These are phyloP conservation scores for Macrophomina tecta DNA, from an alignment of 2,329 filamentous ascomycete species.

Conservation along the genomic window DNA sequence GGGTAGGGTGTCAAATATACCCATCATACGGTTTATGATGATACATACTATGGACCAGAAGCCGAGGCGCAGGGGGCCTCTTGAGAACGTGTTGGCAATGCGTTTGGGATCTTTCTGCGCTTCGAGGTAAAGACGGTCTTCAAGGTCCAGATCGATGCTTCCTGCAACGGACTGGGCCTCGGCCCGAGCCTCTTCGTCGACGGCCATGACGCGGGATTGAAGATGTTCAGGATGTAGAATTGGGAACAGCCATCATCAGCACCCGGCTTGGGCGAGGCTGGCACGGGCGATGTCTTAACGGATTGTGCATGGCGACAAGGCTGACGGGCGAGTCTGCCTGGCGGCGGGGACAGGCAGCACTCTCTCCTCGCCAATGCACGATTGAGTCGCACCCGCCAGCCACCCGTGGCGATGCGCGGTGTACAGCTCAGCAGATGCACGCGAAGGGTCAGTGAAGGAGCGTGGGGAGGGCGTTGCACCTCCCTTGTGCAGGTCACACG, in stretches of 20 bases:
- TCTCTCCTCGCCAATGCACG: background rate
- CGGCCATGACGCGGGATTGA: conserved; percentile 14
- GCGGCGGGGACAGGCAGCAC: conserved; percentile 4
- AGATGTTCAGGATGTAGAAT: background rate
- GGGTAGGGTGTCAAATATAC: conserved; percentile 11
- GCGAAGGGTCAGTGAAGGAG: background rate
- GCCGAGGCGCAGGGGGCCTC: conserved; percentile 30
- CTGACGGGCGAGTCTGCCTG: conserved; percentile 16
- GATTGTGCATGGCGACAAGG: background rate
- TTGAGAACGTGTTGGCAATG: conserved; percentile 31
- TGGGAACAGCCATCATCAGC: background rate
- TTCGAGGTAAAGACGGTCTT: conserved; percentile 28
- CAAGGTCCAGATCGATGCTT: conserved; percentile 29
- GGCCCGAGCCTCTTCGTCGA: conserved; percentile 6
- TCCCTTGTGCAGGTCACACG: conserved; percentile 5
- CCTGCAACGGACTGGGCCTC: conserved; percentile 21
- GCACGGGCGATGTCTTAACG: conserved; percentile 3
- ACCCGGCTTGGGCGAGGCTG: background rate
- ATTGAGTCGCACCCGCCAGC: conserved; percentile 9
- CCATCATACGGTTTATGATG: conserved; percentile 32
- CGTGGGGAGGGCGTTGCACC: background rate
- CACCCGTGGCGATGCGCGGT: background rate
- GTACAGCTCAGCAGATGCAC: background rate
- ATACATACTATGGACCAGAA: conserved; percentile 30
- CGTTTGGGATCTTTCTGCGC: conserved; percentile 28